Evolutionary conservation across 1,284 basidiomycete genomes (phyloP), one percentile per base, ranked within the genome.

Genomic region (Ceratobasidium sp.): DNA sequence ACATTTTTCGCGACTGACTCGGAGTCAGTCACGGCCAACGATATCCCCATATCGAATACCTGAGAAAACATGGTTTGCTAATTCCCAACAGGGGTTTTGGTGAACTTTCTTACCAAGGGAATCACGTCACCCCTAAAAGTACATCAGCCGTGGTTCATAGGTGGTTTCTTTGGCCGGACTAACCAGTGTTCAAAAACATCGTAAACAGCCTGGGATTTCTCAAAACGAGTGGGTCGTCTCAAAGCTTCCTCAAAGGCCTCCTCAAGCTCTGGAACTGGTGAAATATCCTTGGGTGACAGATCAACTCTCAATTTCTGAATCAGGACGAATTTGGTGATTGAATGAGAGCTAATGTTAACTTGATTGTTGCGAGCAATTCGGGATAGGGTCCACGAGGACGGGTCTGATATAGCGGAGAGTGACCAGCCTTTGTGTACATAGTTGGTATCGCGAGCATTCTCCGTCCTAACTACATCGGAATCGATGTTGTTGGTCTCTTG

Each of bases 391-490:
- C 62, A 66, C 8, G 52, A 25, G 6, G 62, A 42, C 23, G 21
- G 27, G 14, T 30, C 36, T 19, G 21, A 16, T 30, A 30, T 33
- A 13, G 62, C 52, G 8, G 52, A 42, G 11, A 30, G 39, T 5
- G 52, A 66, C 62, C 62, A 66, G 11, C 62, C 62, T 30, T 53
- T n/a, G 36, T 66, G 62, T 14, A 56, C 27, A 36, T 46, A 66
- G 41, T 46, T 56, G 1, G 62, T 19, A 2, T 54, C 52, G 2
- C 62, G 62, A 1, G 23, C 25, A 13, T 44, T 54, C 2, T 21
- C 16, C 9, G 62, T 66, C 6, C 13, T 4, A 7, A 66, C 41
- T 9, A 33, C 42, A 14, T 66, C 52, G 1, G 62, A 44, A 21
- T 27, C 39, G 6, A 56, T 41, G 6, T 46, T 36, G 52, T 44